phyloP scores from a whole-genome alignment of 176 grass and related monocot genomes.

The Musa troglodytarum region DNA sequence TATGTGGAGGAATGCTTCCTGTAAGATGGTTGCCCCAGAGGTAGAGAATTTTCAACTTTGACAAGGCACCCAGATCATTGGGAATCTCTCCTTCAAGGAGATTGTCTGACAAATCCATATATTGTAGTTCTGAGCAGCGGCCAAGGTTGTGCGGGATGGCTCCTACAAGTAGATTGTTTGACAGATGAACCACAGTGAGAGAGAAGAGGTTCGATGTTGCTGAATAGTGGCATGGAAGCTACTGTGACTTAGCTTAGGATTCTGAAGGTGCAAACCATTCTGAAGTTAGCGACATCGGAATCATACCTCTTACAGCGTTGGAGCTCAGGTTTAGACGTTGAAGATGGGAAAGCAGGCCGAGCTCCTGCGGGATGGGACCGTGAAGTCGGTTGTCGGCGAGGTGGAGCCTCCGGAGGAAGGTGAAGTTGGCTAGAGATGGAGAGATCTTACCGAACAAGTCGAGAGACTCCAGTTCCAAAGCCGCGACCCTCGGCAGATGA shows the following conservation, averaged over 20 bases:
- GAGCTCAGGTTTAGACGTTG: conserved; percentile 43
- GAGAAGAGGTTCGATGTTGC: neutral
- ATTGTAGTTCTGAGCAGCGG: conserved; percentile 12
- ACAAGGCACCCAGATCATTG: neutral
- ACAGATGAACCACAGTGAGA: conserved; percentile 23
- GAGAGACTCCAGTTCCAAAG: conserved; percentile 24
- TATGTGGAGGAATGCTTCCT: neutral
- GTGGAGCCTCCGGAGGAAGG: conserved; percentile 24
- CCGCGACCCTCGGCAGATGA: neutral
- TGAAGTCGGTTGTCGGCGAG: conserved; percentile 34
- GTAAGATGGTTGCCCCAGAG: neutral
- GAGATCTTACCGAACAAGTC: conserved; percentile 24
- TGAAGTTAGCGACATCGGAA: conserved; percentile 31
- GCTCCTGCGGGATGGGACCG: conserved; percentile 28
- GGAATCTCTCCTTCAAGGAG: neutral
- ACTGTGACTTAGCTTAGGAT: conserved; percentile 26
- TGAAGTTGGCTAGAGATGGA: conserved; percentile 28
- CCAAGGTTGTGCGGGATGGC: conserved; percentile 30
- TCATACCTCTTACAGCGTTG: conserved; percentile 35
- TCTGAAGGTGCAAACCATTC: too few species aligned
- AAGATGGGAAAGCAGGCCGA: conserved; percentile 28
- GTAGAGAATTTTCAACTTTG: neutral
- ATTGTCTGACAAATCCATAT: conserved; percentile 34
- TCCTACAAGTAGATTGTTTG: conserved; percentile 20
- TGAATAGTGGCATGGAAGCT: conserved; percentile 19